These are phyloP conservation scores for Nothophaeocryptopus gaeumannii DNA, from an alignment of 2,329 filamentous ascomycete genomes.

Conservation along the genomic window DNA sequence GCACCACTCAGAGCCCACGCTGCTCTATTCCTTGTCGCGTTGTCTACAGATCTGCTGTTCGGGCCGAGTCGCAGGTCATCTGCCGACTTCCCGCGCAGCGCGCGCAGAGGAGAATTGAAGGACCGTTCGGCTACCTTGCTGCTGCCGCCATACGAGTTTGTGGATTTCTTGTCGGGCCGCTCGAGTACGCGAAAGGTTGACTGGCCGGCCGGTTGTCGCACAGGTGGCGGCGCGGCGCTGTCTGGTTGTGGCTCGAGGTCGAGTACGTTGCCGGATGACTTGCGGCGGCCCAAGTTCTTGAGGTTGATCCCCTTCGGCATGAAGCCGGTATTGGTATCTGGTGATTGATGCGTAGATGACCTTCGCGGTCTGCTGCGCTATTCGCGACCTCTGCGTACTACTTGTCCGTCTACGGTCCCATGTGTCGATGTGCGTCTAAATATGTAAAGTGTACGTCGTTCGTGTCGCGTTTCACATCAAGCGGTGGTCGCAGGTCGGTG, in stretches of 20 bases:
- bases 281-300: slow-evolving; percentile 52
- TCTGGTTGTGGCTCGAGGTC: slow-evolving; percentile 41
- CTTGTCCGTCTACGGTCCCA: slow-evolving; percentile 14
- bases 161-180: slow-evolving; percentile 47
- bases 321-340: slow-evolving; percentile 25
- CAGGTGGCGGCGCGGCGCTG: slow-evolving; percentile 14
- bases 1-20: slow-evolving; percentile 33
- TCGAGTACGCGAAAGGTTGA: slow-evolving; percentile 57
- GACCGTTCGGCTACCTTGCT: slow-evolving; percentile 27
- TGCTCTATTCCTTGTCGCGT: slow-evolving; percentile 10
- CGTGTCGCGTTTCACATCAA: slow-evolving; percentile 14
- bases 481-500: neutral
- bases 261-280: slow-evolving; percentile 54
- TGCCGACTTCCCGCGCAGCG: slow-evolving; percentile 34
- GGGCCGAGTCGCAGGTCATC: slow-evolving; percentile 30
- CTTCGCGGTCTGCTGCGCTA: slow-evolving; percentile 5
- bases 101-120: slow-evolving; percentile 35
- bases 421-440: slow-evolving; percentile 11
- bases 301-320: slow-evolving; percentile 56
- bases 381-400: slow-evolving; percentile 10
- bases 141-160: slow-evolving; percentile 31
- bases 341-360: neutral
- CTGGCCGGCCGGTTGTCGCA: slow-evolving; percentile 6
- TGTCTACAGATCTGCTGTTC: slow-evolving; percentile 23
- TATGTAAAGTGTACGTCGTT: slow-evolving; percentile 17